phyloP scores from a whole-genome alignment of 2,329 filamentous ascomycete genomes.

The Stachybotrys elegans region DNA sequence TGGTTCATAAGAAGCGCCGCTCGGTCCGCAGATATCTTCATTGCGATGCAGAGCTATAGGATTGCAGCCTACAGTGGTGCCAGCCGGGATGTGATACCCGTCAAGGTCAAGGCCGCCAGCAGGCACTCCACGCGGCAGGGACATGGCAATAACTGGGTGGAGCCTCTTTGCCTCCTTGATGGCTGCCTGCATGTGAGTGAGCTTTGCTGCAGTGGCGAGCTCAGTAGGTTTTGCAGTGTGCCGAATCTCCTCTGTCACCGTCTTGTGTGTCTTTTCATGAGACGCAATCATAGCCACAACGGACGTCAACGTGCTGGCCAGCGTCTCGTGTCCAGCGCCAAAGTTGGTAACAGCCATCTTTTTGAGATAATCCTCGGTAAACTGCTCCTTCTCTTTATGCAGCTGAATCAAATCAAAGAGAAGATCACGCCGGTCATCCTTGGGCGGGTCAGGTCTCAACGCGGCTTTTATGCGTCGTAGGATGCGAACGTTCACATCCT shows the following conservation, averaged over 20 bases:
- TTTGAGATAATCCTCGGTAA: slow-evolving; percentile 41
- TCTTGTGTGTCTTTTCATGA: slow-evolving; percentile 24
- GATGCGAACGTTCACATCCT: slow-evolving; percentile 30
- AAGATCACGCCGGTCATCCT: slow-evolving; percentile 33
- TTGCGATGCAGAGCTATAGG: slow-evolving; percentile 47
- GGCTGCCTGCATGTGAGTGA: slow-evolving; percentile 36
- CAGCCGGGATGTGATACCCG: slow-evolving; percentile 33
- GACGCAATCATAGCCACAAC: slow-evolving; percentile 41
- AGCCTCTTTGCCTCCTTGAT: slow-evolving; percentile 48
- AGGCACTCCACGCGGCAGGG: slow-evolving; percentile 42
- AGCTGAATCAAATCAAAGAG: slow-evolving; percentile 41
- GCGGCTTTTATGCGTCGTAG: slow-evolving; percentile 27
- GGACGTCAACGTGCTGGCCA: slow-evolving; percentile 47
- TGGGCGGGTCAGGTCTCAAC: slow-evolving; percentile 19
- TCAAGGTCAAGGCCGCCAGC: slow-evolving; percentile 29
- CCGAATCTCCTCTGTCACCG: slow-evolving; percentile 28
- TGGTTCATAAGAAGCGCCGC: slow-evolving; percentile 38
- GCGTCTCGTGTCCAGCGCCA: slow-evolving; percentile 50
- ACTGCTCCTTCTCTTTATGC: slow-evolving; percentile 38
- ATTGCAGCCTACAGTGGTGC: slow-evolving; percentile 46
- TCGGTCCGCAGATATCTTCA: slow-evolving; percentile 40
- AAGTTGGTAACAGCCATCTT: slow-evolving; percentile 52
- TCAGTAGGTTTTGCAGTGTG: slow-evolving; percentile 4
- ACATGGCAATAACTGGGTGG: slow-evolving; percentile 47
- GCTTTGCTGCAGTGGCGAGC: slow-evolving; percentile 15